Conservation (phyloP, 306 rosid species). For the Canavalia gladiata region DNA sequence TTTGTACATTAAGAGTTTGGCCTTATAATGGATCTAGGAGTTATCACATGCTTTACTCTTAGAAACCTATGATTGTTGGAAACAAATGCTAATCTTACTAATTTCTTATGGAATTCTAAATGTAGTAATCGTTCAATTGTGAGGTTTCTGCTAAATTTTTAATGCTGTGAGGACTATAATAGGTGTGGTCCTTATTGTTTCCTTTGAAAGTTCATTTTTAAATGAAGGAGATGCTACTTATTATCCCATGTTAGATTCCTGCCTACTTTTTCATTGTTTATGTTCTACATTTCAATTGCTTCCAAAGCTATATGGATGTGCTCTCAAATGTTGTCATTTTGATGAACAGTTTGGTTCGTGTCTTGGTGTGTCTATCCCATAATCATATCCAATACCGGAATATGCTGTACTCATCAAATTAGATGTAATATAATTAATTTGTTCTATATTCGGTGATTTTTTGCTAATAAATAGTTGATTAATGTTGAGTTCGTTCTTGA, state of each 20-base stretch:
- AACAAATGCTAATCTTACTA: neutral
- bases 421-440: neutral
- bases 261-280: conserved; percentile 20
- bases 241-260: neutral
- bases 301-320: conserved; percentile 9
- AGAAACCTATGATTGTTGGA: neutral
- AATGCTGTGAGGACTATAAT: conserved; percentile 4
- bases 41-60: conserved; percentile 33
- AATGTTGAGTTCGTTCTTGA: neutral
- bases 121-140: neutral
- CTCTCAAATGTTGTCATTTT: conserved; percentile 3
- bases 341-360: neutral
- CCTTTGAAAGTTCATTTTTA: neutral
- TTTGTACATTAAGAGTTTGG: neutral
- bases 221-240: conserved; percentile 5
- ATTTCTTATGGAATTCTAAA: neutral
- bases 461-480: neutral
- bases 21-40: neutral
- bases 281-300: neutral
- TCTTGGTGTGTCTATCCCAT: neutral
- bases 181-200: neutral
- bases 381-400: conserved; percentile 1
- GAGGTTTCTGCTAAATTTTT: conserved; percentile 4
- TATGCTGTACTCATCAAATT: neutral
- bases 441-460: neutral